phyloP scores from a whole-genome alignment of 2,329 filamentous ascomycete genomes.

The Arthroderma sp. region DNA sequence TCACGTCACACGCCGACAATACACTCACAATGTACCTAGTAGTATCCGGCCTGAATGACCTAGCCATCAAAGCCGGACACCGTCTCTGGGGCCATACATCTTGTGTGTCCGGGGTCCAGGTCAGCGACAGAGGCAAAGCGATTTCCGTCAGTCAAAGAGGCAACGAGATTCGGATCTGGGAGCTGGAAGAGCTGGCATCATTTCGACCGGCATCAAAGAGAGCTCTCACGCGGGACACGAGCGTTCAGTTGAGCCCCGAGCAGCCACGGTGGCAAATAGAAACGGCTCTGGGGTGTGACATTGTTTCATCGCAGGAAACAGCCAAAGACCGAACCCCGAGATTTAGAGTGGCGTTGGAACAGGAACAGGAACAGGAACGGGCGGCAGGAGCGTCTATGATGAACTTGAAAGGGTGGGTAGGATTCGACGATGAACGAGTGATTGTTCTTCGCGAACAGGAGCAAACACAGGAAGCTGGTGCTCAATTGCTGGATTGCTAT shows the following conservation, averaged over 20 bases:
- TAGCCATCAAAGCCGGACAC: constrained; percentile 60
- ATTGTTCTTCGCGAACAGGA: constrained; percentile 60
- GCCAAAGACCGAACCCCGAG: not conserved
- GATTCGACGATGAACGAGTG: constrained; percentile 87
- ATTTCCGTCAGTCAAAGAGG: constrained; percentile 78
- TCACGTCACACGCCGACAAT: constrained; percentile 75
- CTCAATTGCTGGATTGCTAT: constrained; percentile 67
- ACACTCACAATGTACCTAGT: constrained; percentile 73
- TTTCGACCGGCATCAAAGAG: constrained; percentile 32
- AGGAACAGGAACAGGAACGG: not conserved
- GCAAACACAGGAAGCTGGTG: constrained; percentile 38
- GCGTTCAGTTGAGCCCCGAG: constrained; percentile 40
- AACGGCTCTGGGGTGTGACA: not conserved
- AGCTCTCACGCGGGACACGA: constrained; percentile 34
- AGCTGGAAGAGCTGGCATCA: constrained; percentile 59
- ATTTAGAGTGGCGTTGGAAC: not conserved
- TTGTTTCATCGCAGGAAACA: not conserved
- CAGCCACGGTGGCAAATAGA: not conserved
- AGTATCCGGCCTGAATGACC: constrained; percentile 50
- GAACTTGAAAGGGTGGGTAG: constrained; percentile 52
- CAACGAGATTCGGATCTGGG: constrained; percentile 73
- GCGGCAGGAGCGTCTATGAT: constrained; percentile 15
- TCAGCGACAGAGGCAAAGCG: constrained; percentile 72
- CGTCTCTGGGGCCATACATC: constrained; percentile 87
- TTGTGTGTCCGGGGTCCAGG: constrained; percentile 71